Evolutionary conservation across 1,284 basidiomycete species (phyloP), one percentile per base, ranked within the genome.

Genomic region (Vanrija pseudolonga): DNA sequence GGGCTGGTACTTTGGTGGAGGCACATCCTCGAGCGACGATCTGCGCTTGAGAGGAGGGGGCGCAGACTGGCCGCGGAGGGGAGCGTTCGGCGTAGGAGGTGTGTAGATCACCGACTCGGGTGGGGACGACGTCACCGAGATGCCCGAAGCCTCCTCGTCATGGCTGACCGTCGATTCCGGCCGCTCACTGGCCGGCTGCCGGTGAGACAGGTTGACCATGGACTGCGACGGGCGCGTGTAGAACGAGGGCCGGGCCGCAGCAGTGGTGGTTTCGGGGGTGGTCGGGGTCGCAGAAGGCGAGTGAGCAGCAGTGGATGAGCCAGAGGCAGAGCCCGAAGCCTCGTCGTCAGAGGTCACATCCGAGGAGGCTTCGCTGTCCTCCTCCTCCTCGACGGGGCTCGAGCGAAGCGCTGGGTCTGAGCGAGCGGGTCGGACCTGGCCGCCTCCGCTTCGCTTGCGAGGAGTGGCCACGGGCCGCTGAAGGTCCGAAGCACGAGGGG

Each of bases 141-240:
- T 5, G 45, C 53, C 36, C 51, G 46, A 12, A 14, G 12, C 12
- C 7, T 32, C 32, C 2, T 20, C 36, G 14, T 19, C 32, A 40
- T 40, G 6, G 39, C 39, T 15, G 6, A 7, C 39, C 9, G 17
- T 36, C 47, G 20, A 45, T 45, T 18, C 53, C 2, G 36, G 26
- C 51, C 55, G 28, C 59, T 45, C 18, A 45, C 24, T 82, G 82
- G 4, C 82, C 84, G 15, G 49, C 17, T 54, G 56, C 22, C 63
- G 59, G 32, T 4, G 32, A 32, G 32, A 32, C 19, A 84, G 71
- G 63, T 84, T 79, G 59, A 81, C 68, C 79, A 83, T 81, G 47
- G 80, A 82, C 47, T 74, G 80, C 26, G 88, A 89, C 0, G 81
- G 80, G 26, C 83, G 85, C 47, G 82, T 80, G 66, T 85, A 85